These are phyloP conservation scores for Stereocaulon alpinum DNA, from an alignment of 495 filamentous ascomycete species.

Conservation along the genomic window DNA sequence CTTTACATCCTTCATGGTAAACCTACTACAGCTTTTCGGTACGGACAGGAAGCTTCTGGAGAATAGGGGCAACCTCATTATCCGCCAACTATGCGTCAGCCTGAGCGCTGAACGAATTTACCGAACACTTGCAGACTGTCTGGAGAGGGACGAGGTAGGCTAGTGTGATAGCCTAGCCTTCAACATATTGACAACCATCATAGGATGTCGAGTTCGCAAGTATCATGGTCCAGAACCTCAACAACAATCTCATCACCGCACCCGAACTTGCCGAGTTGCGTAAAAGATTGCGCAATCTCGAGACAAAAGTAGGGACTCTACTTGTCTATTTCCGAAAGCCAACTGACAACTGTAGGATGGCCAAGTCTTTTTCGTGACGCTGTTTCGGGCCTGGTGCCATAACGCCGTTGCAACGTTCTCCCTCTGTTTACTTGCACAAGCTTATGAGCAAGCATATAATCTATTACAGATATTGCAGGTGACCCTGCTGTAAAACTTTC, in stretches of 20 bases:
- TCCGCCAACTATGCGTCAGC: conserved; percentile 86
- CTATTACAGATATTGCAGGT: conserved; percentile 89
- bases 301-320: conserved; percentile 54
- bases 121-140: conserved; percentile 87
- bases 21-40: conserved; percentile 85
- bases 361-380: conserved; percentile 84
- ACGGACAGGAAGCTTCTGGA: conserved; percentile 87
- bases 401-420: conserved; percentile 98
- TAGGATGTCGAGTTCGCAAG: conserved; percentile 93
- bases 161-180: not conserved
- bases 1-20: conserved; percentile 97
- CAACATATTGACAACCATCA: not conserved
- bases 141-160: conserved; percentile 82
- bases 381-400: conserved; percentile 97
- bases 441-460: conserved; percentile 97
- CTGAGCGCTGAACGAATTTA: conserved; percentile 93
- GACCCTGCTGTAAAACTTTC: not conserved
- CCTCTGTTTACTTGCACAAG: conserved; percentile 88
- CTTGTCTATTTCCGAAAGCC: not conserved
- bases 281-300: conserved; percentile 80
- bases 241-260: conserved; percentile 97
- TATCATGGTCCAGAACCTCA: conserved; percentile 99
- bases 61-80: conserved; percentile 89
- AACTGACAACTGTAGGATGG: conserved; percentile 53
- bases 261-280: conserved; percentile 86